Percentiles rank a stretch among this genome's conserved stretches.
Evolutionary conservation across 140 eudicot genomes (phyloP).

Genomic region (Flaveria floridana): DNA sequence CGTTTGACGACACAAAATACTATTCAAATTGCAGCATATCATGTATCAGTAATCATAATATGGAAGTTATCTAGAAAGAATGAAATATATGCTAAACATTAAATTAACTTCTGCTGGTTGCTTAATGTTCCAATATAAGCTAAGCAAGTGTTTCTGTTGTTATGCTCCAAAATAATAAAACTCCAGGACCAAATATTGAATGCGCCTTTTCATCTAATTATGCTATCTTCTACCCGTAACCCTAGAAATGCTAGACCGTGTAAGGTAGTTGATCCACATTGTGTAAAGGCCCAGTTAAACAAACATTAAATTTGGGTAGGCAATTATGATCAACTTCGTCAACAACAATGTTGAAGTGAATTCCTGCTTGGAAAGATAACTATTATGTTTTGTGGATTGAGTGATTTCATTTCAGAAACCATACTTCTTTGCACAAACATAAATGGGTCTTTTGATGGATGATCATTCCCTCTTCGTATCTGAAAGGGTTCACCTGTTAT

Average conservation of each 20-base stretch:
- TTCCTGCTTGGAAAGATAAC: background rate
- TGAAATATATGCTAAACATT: background rate
- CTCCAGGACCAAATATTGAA: slow-evolving; percentile 4
- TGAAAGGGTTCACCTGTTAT: too few relatives aligned
- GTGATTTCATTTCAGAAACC: too few relatives aligned
- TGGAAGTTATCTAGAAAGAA: slow-evolving; percentile 23
- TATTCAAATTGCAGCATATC: slow-evolving; percentile 17
- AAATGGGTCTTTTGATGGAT: too few relatives aligned
- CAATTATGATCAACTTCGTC: background rate
- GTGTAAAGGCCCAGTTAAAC: slow-evolving; percentile 1
- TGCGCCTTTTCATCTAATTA: background rate
- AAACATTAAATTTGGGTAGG: background rate
- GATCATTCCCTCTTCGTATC: too few relatives aligned
- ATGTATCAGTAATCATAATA: slow-evolving; percentile 12
- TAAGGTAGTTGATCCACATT: background rate
- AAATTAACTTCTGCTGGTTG: slow-evolving; percentile 20
- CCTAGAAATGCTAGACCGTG: slow-evolving; percentile 1
- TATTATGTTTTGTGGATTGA: too few relatives aligned
- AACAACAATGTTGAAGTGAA: background rate
- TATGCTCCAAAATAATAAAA: background rate
- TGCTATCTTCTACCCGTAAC: background rate
- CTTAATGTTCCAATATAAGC: background rate
- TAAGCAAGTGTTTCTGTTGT: slow-evolving; percentile 6
- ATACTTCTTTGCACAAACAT: too few relatives aligned
- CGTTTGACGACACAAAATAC: slow-evolving; percentile 12